Evolutionary conservation across 345 rosid species (phyloP).

Genomic region (Boechera divaricarpa): DNA sequence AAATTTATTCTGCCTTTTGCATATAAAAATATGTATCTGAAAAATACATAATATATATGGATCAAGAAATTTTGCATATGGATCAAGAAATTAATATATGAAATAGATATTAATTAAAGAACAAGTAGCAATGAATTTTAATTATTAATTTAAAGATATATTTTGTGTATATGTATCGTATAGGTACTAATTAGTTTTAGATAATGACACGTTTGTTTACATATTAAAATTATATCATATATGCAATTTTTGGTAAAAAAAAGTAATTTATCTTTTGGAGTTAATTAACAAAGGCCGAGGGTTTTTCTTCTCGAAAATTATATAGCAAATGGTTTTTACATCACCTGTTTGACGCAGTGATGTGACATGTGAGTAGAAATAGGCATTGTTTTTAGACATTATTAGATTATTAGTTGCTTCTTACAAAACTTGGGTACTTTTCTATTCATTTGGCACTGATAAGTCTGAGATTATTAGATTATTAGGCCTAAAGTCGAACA

Average conservation of each 20-base stretch:
- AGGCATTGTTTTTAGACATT: not conserved
- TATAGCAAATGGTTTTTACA: conserved; percentile 5
- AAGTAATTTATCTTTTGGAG: not conserved
- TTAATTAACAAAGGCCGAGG: not conserved
- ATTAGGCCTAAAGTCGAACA: conserved; percentile 4
- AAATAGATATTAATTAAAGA: not conserved
- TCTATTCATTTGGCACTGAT: conserved; percentile 14
- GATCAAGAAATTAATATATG: not conserved
- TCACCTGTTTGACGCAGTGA: conserved; percentile 24
- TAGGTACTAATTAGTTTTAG: not conserved
- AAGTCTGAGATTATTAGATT: not conserved
- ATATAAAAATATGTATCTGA: not conserved
- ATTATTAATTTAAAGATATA: not conserved
- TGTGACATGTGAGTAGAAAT: conserved; percentile 3
- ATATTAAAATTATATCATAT: not conserved
- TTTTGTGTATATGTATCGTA: not conserved
- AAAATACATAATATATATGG: not conserved
- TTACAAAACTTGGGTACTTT: conserved; percentile 8
- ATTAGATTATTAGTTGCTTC: not conserved
- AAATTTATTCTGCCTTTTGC: not conserved
- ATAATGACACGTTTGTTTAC: not conserved
- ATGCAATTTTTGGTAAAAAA: not conserved
- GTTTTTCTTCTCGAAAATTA: not conserved
- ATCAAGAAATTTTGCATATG: not conserved
- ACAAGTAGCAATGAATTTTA: not conserved